Conservation (phyloP, 2,329 filamentous ascomycete genomes). For the Penicillium expansum region DNA sequence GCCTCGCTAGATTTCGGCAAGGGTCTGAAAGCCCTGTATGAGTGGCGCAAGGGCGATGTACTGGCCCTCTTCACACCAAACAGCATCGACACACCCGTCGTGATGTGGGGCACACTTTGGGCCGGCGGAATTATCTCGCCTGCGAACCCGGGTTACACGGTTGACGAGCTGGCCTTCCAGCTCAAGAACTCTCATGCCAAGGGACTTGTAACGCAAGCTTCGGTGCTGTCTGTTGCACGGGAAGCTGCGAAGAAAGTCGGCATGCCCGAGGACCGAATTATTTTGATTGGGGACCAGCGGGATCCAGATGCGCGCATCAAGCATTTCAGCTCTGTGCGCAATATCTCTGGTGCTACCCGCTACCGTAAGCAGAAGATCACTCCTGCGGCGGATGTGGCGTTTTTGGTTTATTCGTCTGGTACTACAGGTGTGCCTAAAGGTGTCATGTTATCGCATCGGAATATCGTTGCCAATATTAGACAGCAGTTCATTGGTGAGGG, state of each 20-base stretch:
- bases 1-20: slow-evolving; percentile 73
- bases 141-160: slow-evolving; percentile 83
- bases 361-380: slow-evolving; percentile 62
- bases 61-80: slow-evolving; percentile 82
- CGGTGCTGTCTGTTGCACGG: slow-evolving; percentile 62
- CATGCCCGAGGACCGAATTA: slow-evolving; percentile 67
- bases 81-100: slow-evolving; percentile 73
- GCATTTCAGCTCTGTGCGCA: slow-evolving; percentile 70
- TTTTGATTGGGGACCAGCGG: slow-evolving; percentile 65
- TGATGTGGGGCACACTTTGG: slow-evolving; percentile 79
- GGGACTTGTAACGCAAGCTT: slow-evolving; percentile 69
- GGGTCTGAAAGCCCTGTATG: slow-evolving; percentile 69
- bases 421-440: slow-evolving; percentile 92
- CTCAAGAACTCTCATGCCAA: slow-evolving; percentile 74
- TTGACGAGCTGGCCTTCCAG: slow-evolving; percentile 79
- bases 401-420: slow-evolving; percentile 83
- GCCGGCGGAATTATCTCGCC: slow-evolving; percentile 79
- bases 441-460: slow-evolving; percentile 79
- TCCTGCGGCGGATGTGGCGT: slow-evolving; percentile 71
- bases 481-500: slow-evolving; percentile 57
- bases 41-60: slow-evolving; percentile 81
- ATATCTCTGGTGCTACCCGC: slow-evolving; percentile 58
- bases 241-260: slow-evolving; percentile 69
- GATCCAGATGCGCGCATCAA: slow-evolving; percentile 60
- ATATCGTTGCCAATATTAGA: slow-evolving; percentile 72